Evolutionary conservation across 2,329 filamentous ascomycete species (phyloP), one percentile per base, ranked within the genome.

Genomic region (Aureobasidium uvarum): DNA sequence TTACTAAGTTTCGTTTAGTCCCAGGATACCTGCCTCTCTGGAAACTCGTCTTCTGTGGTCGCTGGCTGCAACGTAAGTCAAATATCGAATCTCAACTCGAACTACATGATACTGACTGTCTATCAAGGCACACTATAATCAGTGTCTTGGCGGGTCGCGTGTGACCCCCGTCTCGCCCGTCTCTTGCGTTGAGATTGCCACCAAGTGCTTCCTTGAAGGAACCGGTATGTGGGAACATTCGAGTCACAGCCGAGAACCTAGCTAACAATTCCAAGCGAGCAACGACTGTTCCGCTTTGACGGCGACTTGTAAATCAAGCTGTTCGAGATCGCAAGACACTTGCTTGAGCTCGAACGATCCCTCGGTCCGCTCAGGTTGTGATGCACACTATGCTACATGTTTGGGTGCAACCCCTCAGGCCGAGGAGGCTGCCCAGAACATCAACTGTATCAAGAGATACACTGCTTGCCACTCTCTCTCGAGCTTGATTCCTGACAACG

Each of bases 401-500:
- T 11, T 41, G 5, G 38, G 38, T 5, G 38, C 38, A 1, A 18
- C 38, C 1, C 6, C 20, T 1, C 20, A 38, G 5, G 58, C 58
- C 20, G 45, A 62, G 33, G 20, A 62, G 14, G 58, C 58, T 16
- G 58, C 58, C 16, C 6, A 10, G 1, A 28, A 28, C 58, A 62
- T 62, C 33, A 62, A 62, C 45, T 62, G 58, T n/a, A 51, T 62
- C 16, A 4, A 51, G 58, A 20, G 58, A 18, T 62, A 41, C 58
- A 62, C 58, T 5, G 2, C n/a, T 3, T 50, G 43, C 43, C 33
- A 36, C 41, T 11, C 18, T 20, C 36, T 20, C 3, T 20, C 20
- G 5, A 31, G 23, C 13, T 18, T 18, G 8, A 45, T 62, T 14
- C 13, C 28, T 5, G n/a, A 25, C 43, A 62, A 62, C 18, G 14